phyloP scores from a whole-genome alignment of 352 stramenopile genomes.

The Phytophthora capsici region DNA sequence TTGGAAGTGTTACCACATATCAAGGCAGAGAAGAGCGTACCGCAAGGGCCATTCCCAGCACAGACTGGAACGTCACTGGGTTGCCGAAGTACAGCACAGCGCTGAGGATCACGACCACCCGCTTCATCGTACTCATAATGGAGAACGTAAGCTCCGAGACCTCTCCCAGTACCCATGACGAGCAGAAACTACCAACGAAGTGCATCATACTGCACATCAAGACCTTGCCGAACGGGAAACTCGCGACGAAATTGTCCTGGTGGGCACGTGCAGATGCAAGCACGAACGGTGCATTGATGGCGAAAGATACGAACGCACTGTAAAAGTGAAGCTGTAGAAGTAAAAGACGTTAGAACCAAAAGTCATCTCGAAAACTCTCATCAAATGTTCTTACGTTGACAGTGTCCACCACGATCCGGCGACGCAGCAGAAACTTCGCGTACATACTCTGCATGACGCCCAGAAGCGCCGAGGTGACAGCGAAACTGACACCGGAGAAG shows the following conservation, averaged over 20 bases:
- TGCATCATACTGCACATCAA: conserved; percentile 86
- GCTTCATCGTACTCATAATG: conserved; percentile 92
- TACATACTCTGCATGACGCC: conserved; percentile 91
- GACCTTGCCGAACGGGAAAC: conserved; percentile 78
- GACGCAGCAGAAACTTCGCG: conserved; percentile 84
- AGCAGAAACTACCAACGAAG: conserved; percentile 83
- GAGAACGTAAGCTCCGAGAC: conserved; percentile 90
- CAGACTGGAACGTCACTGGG: conserved; percentile 70
- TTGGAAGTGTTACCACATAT: not conserved
- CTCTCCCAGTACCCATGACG: conserved; percentile 83
- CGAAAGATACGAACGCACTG: conserved; percentile 82
- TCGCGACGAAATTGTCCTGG: conserved; percentile 63
- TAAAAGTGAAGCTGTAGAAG: conserved; percentile 84
- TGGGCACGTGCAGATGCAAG: conserved; percentile 60
- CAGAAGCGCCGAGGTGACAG: conserved; percentile 73
- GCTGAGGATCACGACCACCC: conserved; percentile 87
- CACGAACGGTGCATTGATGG: conserved; percentile 83
- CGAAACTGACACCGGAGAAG: conserved; percentile 70
- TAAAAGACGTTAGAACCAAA: not conserved
- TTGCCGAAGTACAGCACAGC: conserved; percentile 89
- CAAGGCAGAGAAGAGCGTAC: conserved; percentile 26
- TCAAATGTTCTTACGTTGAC: conserved; percentile 70
- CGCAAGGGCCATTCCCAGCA: conserved; percentile 76
- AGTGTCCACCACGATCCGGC: conserved; percentile 76
- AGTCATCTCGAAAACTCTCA: not conserved